These are phyloP conservation scores for Arxiozyma bovina DNA, from an alignment of 1,139 yeast genomes.

Conservation along the genomic window DNA sequence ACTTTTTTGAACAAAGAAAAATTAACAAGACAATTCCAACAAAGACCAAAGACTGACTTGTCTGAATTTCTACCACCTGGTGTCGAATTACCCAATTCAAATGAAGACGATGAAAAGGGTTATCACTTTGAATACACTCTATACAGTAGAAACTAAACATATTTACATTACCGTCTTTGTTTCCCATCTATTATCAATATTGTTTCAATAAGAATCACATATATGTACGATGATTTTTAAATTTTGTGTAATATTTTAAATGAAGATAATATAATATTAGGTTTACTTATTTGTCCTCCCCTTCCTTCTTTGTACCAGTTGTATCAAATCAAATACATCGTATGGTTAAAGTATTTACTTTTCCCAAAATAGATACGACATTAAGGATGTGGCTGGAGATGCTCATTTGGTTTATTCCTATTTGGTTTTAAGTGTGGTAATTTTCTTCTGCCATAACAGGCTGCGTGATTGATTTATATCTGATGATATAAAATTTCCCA, in stretches of 20 bases:
- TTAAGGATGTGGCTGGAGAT: background rate
- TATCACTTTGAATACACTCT: constrained; percentile 21
- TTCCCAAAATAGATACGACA: background rate
- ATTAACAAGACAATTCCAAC: constrained; percentile 19
- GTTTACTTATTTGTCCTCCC: background rate
- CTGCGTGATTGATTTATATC: background rate
- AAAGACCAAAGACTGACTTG: constrained; percentile 10
- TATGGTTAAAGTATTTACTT: background rate
- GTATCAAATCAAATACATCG: background rate
- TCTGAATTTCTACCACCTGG: constrained; percentile 16
- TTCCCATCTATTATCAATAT: background rate
- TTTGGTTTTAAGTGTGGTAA: too few species aligned
- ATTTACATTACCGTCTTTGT: background rate
- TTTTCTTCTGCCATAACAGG: background rate
- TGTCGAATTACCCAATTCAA: constrained; percentile 13
- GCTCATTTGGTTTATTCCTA: background rate
- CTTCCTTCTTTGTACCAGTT: too few species aligned
- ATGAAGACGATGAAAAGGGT: constrained; percentile 16
- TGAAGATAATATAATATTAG: too few species aligned
- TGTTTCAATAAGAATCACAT: background rate
- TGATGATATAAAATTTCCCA: too few species aligned
- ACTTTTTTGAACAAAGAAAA: constrained; percentile 38
- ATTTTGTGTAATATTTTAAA: background rate
- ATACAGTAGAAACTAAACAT: constrained; percentile 10
- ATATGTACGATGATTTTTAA: background rate